These are phyloP conservation scores for Taphrina confusa DNA, from an alignment of 1,139 yeast genomes.

Conservation along the genomic window DNA sequence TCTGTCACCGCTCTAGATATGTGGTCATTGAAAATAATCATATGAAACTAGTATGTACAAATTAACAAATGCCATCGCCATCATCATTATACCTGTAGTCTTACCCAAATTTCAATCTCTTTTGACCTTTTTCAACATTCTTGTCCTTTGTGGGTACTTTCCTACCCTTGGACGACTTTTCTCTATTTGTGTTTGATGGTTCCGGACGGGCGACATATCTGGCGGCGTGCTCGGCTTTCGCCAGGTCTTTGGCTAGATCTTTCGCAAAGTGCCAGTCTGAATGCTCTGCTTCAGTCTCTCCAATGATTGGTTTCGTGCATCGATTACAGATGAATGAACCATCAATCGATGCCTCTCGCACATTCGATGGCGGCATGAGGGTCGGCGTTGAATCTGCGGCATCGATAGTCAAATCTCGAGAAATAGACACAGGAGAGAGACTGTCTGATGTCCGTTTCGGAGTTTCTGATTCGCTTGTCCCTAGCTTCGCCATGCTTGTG, in stretches of 20 bases:
- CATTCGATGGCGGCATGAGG: background rate
- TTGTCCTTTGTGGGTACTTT: background rate
- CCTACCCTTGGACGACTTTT: background rate
- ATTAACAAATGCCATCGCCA: too few species aligned
- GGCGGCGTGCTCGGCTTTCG: constrained; percentile 11
- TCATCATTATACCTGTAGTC: too few species aligned
- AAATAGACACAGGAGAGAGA: background rate
- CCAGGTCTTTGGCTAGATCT: constrained; percentile 48
- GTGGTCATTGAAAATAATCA: too few species aligned
- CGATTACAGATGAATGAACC: constrained; percentile 24
- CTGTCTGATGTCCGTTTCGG: background rate
- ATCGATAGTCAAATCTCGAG: too few species aligned
- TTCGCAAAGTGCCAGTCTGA: constrained; percentile 50
- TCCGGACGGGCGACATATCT: background rate
- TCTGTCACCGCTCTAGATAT: too few species aligned
- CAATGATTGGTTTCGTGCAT: constrained; percentile 35
- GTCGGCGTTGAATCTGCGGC: background rate
- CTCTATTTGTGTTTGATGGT: background rate
- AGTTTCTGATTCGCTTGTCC: background rate
- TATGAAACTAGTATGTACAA: too few species aligned
- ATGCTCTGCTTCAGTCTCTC: constrained; percentile 45
- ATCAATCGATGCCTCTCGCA: background rate
- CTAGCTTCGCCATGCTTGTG: background rate
- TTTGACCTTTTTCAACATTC: constrained; percentile 14
- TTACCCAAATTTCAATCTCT: constrained; percentile 14